Evolutionary conservation across 2,329 filamentous ascomycete genomes (phyloP).

Genomic region (Colletotrichum sp.): DNA sequence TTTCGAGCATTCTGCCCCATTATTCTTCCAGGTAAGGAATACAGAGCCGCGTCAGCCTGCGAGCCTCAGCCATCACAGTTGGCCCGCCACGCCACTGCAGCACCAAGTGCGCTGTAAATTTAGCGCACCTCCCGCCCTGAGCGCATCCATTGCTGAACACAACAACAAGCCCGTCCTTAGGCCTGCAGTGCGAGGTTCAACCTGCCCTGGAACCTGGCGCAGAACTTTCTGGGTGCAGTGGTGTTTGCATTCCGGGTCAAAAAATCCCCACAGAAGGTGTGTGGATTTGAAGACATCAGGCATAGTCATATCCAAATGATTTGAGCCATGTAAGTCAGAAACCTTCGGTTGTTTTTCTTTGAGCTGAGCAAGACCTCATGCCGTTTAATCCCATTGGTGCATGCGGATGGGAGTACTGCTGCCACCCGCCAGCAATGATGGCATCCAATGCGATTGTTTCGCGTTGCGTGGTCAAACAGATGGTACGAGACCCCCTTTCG

Average conservation of each 20-base stretch:
- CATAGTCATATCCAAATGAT: neutral
- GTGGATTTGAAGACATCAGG: neutral
- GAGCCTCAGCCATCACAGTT: too few relatives aligned
- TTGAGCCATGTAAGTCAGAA: neutral
- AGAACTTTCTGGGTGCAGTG: neutral
- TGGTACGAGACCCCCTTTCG: neutral
- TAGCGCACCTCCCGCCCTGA: too few relatives aligned
- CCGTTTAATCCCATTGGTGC: neutral
- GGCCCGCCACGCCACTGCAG: too few relatives aligned
- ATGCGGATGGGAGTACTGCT: neutral
- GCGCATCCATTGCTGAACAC: too few relatives aligned
- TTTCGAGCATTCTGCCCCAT: too few relatives aligned
- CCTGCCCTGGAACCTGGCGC: neutral
- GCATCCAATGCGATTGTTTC: neutral
- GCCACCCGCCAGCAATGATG: neutral
- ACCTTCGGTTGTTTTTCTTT: fast-evolving
- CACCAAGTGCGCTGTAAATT: too few relatives aligned
- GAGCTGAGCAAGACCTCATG: neutral
- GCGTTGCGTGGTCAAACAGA: neutral
- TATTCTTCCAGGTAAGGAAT: too few relatives aligned
- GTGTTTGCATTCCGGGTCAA: neutral
- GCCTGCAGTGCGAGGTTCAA: too few relatives aligned
- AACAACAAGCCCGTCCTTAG: too few relatives aligned
- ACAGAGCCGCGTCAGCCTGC: too few relatives aligned
- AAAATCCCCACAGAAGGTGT: neutral